phyloP scores from a whole-genome alignment of 2,329 filamentous ascomycete genomes.

The Pyrenophora seminiperda region DNA sequence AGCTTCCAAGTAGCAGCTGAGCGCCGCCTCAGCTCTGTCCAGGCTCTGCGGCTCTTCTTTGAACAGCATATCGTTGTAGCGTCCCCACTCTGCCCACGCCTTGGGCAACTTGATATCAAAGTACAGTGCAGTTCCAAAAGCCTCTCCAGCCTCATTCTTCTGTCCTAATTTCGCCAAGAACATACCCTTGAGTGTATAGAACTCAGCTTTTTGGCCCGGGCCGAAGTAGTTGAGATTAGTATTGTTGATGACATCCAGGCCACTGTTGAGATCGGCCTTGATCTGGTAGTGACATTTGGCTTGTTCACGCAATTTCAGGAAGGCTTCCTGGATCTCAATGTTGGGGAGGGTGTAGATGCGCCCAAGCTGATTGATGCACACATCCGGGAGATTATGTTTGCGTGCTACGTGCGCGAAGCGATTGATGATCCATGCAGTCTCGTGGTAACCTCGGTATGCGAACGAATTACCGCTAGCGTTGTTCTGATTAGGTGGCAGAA shows the following conservation, averaged over 20 bases:
- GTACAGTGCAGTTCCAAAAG: conserved; percentile 92
- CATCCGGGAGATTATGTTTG: conserved; percentile 94
- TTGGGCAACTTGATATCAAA: conserved; percentile 96
- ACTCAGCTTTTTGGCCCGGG: conserved; percentile 93
- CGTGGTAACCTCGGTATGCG: conserved; percentile 95
- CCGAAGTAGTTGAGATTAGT: conserved; percentile 99
- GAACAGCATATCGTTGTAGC: conserved; percentile 96
- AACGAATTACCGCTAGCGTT: conserved; percentile 90
- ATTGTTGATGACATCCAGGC: conserved; percentile 98
- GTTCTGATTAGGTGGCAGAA: conserved; percentile 75
- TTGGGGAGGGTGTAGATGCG: conserved; percentile 98
- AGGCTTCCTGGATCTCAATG: conserved; percentile 99
- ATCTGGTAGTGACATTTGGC: conserved; percentile 99
- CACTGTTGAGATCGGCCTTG: conserved; percentile 85
- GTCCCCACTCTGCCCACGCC: conserved; percentile 98
- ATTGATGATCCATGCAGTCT: conserved; percentile 99
- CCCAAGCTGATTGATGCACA: conserved; percentile 95
- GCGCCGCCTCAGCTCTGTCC: conserved; percentile 83
- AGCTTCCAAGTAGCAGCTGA: conserved; percentile 95
- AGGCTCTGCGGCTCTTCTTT: conserved; percentile 85
- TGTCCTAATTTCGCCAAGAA: conserved; percentile 93
- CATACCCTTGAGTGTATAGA: conserved; percentile 99
- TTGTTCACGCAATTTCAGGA: conserved; percentile 97
- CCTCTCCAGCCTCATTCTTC: conserved; percentile 87
- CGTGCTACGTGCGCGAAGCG: conserved; percentile 96